Conservation (phyloP, 345 rosid genomes). For the Brassica juncea region DNA sequence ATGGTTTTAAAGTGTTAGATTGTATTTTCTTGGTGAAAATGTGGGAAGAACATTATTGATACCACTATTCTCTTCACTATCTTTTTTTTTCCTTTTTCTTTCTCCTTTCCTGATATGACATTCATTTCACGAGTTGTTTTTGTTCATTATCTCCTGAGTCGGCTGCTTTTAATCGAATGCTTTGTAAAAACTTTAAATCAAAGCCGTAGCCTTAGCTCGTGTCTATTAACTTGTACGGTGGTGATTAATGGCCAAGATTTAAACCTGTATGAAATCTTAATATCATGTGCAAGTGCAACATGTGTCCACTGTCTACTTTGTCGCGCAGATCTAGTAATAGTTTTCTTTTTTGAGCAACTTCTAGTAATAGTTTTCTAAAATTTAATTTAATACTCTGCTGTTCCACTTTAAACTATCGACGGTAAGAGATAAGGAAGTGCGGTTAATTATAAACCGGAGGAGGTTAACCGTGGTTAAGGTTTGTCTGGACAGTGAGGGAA, state of each 20-base stretch:
- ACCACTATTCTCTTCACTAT: conserved; percentile 20
- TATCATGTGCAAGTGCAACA: conserved; percentile 26
- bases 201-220: conserved; percentile 6
- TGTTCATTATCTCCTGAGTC: conserved; percentile 38
- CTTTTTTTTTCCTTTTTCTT: background rate
- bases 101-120: conserved; percentile 34
- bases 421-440: background rate
- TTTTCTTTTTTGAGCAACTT: background rate
- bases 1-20: background rate
- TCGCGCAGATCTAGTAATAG: conserved; percentile 23
- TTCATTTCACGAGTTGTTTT: conserved; percentile 43
- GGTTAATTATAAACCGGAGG: conserved; percentile 22
- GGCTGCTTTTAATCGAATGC: conserved; percentile 39
- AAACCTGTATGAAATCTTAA: conserved; percentile 18
- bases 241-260: conserved; percentile 3
- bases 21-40: conserved; percentile 17
- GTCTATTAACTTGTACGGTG: conserved; percentile 18
- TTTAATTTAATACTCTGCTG: background rate
- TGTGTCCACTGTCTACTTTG: conserved; percentile 41
- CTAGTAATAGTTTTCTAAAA: background rate
- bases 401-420: conserved; percentile 8
- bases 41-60: conserved; percentile 27
- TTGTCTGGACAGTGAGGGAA: conserved; percentile 32
- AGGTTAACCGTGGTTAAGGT: conserved; percentile 32
- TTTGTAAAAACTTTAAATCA: conserved; percentile 11